Evolutionary conservation across 805 yeast genomes (phyloP).

Genomic region (Brettanomyces custersianus): DNA sequence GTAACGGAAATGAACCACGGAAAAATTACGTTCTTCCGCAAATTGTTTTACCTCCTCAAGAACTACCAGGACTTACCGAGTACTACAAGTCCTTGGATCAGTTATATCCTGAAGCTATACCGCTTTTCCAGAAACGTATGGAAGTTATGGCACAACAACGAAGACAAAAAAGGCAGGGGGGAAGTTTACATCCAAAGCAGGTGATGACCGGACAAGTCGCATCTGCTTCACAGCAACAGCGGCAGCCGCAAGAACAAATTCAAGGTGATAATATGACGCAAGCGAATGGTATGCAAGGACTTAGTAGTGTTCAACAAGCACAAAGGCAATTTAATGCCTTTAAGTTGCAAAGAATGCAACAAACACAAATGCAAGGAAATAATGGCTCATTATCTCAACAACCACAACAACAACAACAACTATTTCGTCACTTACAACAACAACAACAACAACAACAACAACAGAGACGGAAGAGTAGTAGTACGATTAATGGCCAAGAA

Average conservation of each 20-base stretch:
- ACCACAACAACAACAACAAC: conserved; percentile 16
- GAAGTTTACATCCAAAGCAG: conserved; percentile 9
- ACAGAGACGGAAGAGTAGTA: conserved; percentile 1
- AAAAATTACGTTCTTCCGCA: conserved; percentile 31
- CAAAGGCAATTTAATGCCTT: conserved; percentile 14
- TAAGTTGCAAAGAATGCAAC: conserved; percentile 19
- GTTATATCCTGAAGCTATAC: conserved; percentile 43
- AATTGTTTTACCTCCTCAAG: conserved; percentile 45
- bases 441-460: conserved; percentile 12
- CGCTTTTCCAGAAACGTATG: conserved; percentile 21
- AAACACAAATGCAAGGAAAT: conserved; percentile 8
- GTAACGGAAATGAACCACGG: conserved; percentile 18
- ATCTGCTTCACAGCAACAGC: conserved; percentile 10
- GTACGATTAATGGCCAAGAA: background rate
- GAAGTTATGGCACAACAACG: conserved; percentile 20
- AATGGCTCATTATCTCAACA: conserved; percentile 10
- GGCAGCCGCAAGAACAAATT: conserved; percentile 5
- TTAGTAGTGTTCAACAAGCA: too few relatives aligned
- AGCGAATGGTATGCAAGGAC: conserved; percentile 8
- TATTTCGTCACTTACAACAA: conserved; percentile 20
- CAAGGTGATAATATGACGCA: conserved; percentile 6
- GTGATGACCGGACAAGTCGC: conserved; percentile 7
- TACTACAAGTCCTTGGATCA: conserved; percentile 30
- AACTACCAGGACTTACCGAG: conserved; percentile 42
- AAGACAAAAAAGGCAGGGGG: conserved; percentile 7